phyloP scores from a whole-genome alignment of 352 stramenopile genomes.

The Globisporangium perplexum region DNA sequence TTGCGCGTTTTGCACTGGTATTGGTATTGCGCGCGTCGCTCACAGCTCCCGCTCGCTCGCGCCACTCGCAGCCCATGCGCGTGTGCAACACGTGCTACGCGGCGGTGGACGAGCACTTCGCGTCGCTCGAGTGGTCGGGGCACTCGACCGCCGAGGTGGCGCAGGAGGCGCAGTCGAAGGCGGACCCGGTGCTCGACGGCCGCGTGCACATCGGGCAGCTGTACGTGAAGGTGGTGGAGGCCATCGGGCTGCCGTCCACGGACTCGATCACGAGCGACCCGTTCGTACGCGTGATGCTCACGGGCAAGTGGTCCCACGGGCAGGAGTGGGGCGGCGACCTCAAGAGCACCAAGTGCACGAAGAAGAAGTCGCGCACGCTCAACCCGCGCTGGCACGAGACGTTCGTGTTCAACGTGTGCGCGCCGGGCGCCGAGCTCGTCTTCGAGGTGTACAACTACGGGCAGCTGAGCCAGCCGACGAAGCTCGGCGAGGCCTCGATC shows the following conservation, averaged over 20 bases:
- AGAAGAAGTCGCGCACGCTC: constrained; percentile 82
- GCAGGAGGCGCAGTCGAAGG: constrained; percentile 43
- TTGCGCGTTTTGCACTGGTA: not conserved
- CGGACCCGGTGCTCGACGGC: constrained; percentile 75
- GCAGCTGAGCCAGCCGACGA: constrained; percentile 75
- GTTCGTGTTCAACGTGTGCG: constrained; percentile 86
- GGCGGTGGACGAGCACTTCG: constrained; percentile 80
- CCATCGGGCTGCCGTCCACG: constrained; percentile 76
- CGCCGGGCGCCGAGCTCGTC: constrained; percentile 70
- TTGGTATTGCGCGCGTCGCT: too few species aligned
- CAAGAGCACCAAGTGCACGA: constrained; percentile 78
- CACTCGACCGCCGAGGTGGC: constrained; percentile 61
- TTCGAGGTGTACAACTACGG: constrained; percentile 86
- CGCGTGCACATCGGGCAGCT: constrained; percentile 81
- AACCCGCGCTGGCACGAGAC: constrained; percentile 86
- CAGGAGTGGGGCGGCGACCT: constrained; percentile 82
- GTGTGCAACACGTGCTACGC: constrained; percentile 87
- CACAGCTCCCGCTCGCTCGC: too few species aligned
- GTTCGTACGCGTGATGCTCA: constrained; percentile 81
- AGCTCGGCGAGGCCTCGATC: constrained; percentile 75
- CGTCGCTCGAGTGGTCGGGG: constrained; percentile 78
- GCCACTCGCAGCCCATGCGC: constrained; percentile 64
- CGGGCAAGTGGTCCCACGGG: constrained; percentile 81
- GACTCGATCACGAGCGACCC: constrained; percentile 87
- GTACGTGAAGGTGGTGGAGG: constrained; percentile 85